A percentile compares a stretch with the other conserved stretches of the same genome.
phyloP scores from a whole-genome alignment of 2,329 filamentous ascomycete genomes.

The Alternaria conjuncta region DNA sequence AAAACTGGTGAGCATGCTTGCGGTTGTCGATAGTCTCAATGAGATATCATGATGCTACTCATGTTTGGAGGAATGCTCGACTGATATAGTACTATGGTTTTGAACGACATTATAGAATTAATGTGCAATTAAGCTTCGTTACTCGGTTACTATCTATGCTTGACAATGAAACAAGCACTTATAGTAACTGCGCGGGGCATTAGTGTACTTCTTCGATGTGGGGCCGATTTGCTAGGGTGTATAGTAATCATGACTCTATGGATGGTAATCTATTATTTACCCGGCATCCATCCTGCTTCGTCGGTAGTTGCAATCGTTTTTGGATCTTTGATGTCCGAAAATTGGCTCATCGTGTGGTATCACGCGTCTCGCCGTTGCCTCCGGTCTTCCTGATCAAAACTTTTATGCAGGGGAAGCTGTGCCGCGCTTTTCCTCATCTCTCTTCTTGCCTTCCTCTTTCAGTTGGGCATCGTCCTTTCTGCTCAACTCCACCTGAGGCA shows the following conservation, averaged over 20 bases:
- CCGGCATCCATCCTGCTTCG: neutral
- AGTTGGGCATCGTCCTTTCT: conserved; percentile 24
- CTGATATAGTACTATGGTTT: neutral
- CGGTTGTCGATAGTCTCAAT: neutral
- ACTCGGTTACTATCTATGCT: neutral
- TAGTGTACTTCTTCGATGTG: neutral
- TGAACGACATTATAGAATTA: neutral
- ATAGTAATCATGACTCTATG: neutral
- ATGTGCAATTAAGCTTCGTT: neutral
- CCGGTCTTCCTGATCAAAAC: neutral
- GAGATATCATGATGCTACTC: neutral
- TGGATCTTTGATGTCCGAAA: neutral
- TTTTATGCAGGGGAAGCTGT: neutral
- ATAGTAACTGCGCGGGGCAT: conserved; percentile 11
- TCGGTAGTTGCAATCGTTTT: conserved; percentile 11
- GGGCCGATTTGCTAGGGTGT: neutral
- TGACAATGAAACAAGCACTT: neutral
- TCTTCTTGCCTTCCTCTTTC: conserved; percentile 25
- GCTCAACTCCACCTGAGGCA: conserved; percentile 24
- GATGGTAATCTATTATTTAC: conserved; percentile 12
- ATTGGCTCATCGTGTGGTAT: neutral
- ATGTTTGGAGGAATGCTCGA: neutral
- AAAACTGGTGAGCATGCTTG: conserved; percentile 23
- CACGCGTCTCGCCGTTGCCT: neutral
- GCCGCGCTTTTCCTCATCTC: conserved; percentile 12